Evolutionary conservation across 208 protist species (phyloP), one percentile per base, ranked within the genome.

Genomic region (Crithidia sp.): DNA sequence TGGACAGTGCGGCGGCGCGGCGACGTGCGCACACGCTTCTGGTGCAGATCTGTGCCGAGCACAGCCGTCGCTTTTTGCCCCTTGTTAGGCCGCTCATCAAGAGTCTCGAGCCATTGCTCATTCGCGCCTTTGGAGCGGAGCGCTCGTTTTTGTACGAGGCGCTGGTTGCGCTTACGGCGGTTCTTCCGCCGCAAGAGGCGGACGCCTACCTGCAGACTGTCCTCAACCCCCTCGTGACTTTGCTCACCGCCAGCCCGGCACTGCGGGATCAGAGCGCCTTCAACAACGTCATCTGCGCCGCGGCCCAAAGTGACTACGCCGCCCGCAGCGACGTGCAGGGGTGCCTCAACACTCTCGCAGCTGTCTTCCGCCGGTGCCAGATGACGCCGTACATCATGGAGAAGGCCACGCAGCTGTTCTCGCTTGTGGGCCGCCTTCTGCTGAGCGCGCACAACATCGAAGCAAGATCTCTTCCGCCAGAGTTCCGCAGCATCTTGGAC

Each of bases 81-180:
- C 80, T 81, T 8, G 52, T 79, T 17, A 16, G 9, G 5, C 14
- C 64, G 37, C 57, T 84, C 58, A 54, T 85, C 36, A 63, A 84
- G 45, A 76, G 76, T 14, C 60, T 92, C 55, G 79, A 93, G 71
- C 67, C 79, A 7, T 55, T 94, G 49, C 70, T 94, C 45, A 64
- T 95, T 49, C 62, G 56, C 37, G 64, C 73, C 4, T 53, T 39
- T 4, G 77, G 77, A 2, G 54, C 65, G 28, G 89, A 96, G 56
- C 57, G 75, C 16, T 69, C 82, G 9, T 67, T 95, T 10, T 65
- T 96, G 16, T 93, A 93, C 71, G 92, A 96, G 74, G 77, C 88
- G 4, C 55, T 91, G n/a, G 79, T 85, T 7, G 81, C 71, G 2
- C 79, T 96, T 43, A 86, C 85, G 7, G 68, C 64, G 14, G 60